Base-by-base conservation (phyloP, 306 rosid genomes). In the Vigna angularis region DNA sequence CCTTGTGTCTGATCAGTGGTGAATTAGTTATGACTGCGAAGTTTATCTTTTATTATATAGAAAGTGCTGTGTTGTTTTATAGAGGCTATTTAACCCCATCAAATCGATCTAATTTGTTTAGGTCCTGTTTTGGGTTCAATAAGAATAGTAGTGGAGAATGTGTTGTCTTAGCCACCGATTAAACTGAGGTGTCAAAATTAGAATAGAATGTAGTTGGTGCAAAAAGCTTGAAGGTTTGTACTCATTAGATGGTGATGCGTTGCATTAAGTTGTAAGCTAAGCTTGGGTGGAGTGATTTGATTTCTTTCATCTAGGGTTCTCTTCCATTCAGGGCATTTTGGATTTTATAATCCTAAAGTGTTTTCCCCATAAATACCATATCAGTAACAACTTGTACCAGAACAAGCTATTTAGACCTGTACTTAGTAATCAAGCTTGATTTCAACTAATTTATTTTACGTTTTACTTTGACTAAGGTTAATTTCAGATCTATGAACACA, bases 1-100 rank as follows among this genome's bases (percentile, higher is more conserved):
- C 67, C 56, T 44, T 47, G 30, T 72, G 65, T 58, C 74, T 44
- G 78, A 58, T 81, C 58, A 76, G 32, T 64, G 80, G 64, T 81
- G 52, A 79, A 26, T 58, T 71, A 42, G 80, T 66, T 59, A 34
- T 22, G 59, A 48, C 47, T 16, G 57, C 55, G 70, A 73, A 67
- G 78, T 81, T 70, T 32, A 74, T 32, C 14, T 68, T 30, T 77
- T 85, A 58, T 45, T 81, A 64, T 40, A 61, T 61, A 47, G 63
- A 73, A 77, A 66, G 68, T 36, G 40, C 18, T 64, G 47, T 72
- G 76, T 57, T 72, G 34, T 71, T 56, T 73, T 30, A 24, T n/a
- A 51, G n/a, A 61, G n/a, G 36, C 34, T 73, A 51, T 57, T 49
- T 30, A 64, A 51, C 58, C 26, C 34, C 42, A 66, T 53, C 67